These are phyloP conservation scores for Pseudevernia furfuracea DNA, from an alignment of 495 filamentous ascomycete genomes.

Conservation along the genomic window DNA sequence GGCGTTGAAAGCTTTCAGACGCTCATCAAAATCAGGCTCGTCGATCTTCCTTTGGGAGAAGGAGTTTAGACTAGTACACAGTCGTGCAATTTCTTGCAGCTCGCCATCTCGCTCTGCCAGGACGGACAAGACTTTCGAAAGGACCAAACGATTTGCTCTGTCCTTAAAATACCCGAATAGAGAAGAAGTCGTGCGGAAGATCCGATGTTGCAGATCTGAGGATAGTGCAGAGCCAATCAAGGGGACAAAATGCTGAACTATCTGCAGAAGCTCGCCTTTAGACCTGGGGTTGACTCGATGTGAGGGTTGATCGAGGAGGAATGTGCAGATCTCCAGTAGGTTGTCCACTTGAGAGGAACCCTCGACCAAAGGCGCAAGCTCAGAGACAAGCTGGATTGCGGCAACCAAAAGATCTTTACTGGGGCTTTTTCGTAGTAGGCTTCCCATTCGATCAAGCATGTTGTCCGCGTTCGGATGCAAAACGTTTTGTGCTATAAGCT, in stretches of 20 bases:
- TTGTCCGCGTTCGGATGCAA: conserved; percentile 61
- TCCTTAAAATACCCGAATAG: conserved; percentile 86
- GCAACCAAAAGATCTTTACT: conserved; percentile 65
- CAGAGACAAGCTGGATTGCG: conserved; percentile 67
- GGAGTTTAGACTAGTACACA: conserved; percentile 78
- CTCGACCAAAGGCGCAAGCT: conserved; percentile 65
- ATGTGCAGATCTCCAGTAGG: conserved; percentile 66
- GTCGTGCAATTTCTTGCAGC: conserved; percentile 53
- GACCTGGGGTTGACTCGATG: conserved; percentile 72
- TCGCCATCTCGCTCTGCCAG: conserved; percentile 56
- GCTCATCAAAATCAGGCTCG: conserved; percentile 77
- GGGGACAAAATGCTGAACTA: conserved; percentile 67
- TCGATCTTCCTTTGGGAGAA: conserved; percentile 59
- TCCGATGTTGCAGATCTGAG: conserved; percentile 45
- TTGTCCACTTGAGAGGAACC: conserved; percentile 61
- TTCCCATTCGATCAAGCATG: conserved; percentile 58
- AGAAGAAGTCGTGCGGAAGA: conserved; percentile 58
- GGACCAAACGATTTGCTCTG: conserved; percentile 56
- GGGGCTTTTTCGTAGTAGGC: conserved; percentile 54
- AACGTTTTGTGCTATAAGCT: conserved; percentile 47
- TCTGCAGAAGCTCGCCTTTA: conserved; percentile 70
- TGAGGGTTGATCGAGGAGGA: conserved; percentile 75
- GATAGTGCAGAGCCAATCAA: conserved; percentile 50
- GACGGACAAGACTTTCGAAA: conserved; percentile 63
- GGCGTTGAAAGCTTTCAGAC: conserved; percentile 65